Evolutionary conservation across 1,139 yeast genomes (phyloP), one percentile per base, ranked within the genome.

Genomic region (Candida mesenterica): DNA sequence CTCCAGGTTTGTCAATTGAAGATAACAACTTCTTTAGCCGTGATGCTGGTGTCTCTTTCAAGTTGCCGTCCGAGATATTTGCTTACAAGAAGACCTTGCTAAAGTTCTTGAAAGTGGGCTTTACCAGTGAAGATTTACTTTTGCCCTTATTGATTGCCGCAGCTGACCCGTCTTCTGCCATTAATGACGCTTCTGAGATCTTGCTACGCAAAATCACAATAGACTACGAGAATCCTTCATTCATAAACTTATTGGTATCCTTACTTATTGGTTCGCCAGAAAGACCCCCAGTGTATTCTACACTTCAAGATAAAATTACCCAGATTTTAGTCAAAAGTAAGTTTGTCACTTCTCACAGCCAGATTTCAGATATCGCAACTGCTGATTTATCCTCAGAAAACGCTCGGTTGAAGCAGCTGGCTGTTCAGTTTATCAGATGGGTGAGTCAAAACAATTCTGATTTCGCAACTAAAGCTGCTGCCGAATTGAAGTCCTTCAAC

Each of bases 361-460:
- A 53, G 8, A 59, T 79, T 5, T 60, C 74, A 6, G 45, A 57
- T 31, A 61, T 81, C 31, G 65, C 80, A 3, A 67, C 77, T 2
- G 54, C 72, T 10, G 94, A 92, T 0, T 62, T 87, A 30, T 59
- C 68, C 19, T 77, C 90, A 0, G 68, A 68, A 3, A 66, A 69
- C 45, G 44, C 61, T 12, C 75, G 64, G 38, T 49, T 75, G 33
- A 72, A 72, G 42, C 75, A 68, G 38, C 53, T 74, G 3, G 71
- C 88, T 0, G 70, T 85, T 5, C 71, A 72, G 31, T 82, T 85
- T 50, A 75, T 87, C 17, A 72, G 75, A 42, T 77, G 82, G 72
- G 72, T 77, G 1, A 61, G 68, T 22, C 38, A 48, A 15, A 46
- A 55, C 8, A 48, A 48, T 12, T 35, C 45, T 6, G 50, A 49